Base-by-base conservation (phyloP, 305 asterid species). In the Fraxinus platypoda region DNA sequence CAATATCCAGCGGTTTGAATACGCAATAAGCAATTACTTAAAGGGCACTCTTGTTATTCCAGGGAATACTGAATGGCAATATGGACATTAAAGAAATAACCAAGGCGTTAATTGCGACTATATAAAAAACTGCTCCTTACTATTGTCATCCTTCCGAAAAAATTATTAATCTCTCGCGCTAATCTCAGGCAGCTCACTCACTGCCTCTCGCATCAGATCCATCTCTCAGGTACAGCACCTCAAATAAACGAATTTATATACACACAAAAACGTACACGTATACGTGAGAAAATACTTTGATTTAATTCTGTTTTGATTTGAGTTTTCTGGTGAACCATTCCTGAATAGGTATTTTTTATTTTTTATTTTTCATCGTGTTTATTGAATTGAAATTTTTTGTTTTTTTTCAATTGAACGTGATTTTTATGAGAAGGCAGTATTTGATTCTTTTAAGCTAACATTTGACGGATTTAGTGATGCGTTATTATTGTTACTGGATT, bases 61-160 rank as follows among this genome's bases (percentile, higher is more conserved):
- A 17, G 35, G 34, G 6, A 81, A 62, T 23, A 6, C 11, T 19
- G 23, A 81, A 79, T 41, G 85, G 88, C 84, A 75, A 30, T 73
- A 9, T 83, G 37, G 88, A 76, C 13, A 79, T 64, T 76, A 30
- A 54, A 5, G 0, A 31, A 73, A 80, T n/a, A 4, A 46, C 46
- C 35, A n/a, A 19, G 77, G 73, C 78, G 64, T 77, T 79, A 54
- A 76, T 79, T 21, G 73, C 73, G 31, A 64, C 52, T 23, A 80
- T 86, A 88, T 86, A 88, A 82, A 86, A 80, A 77, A 72, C 83
- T 81, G 54, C 68, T 73, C 87, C 83, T 77, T 74, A 80, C 85
- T 76, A 77, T 81, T 82, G 78, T 74, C 71, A 77, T 74, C 85
- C 84, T 59, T 73, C 57, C 59, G 71, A 84, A 80, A 57, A 77